Evolutionary conservation across 768 basidiomycete genomes (phyloP).

Genomic region (Naganishia onofrii): DNA sequence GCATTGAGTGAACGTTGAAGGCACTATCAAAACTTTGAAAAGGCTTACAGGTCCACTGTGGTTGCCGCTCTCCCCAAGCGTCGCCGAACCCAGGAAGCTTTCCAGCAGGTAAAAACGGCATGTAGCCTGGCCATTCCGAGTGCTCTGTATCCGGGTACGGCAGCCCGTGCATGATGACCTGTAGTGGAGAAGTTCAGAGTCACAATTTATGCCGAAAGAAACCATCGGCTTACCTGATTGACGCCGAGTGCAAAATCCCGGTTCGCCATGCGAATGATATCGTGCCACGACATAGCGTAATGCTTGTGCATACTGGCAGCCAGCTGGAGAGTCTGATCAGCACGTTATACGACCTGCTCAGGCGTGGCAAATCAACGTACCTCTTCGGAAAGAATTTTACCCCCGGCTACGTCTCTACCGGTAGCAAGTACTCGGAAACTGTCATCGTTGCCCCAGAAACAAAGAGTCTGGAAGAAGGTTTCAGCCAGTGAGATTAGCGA

Average conservation of each 20-base stretch:
- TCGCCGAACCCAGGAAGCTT: constrained; percentile 12
- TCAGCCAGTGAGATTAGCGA: neutral
- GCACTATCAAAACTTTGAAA: neutral
- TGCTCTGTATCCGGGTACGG: neutral
- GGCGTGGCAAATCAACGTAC: neutral
- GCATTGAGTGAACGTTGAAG: neutral
- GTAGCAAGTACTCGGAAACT: constrained; percentile 12
- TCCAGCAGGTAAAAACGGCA: constrained; percentile 3
- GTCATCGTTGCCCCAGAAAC: constrained; percentile 8
- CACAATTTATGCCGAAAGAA: too few species aligned
- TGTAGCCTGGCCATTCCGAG: constrained; percentile 24
- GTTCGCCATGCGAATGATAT: constrained; percentile 1
- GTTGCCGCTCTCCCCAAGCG: constrained; percentile 12
- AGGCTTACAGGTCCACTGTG: constrained; percentile 11
- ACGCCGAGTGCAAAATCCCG: constrained; percentile 17
- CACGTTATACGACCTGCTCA: neutral
- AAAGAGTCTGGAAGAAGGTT: neutral
- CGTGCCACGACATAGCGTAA: constrained; percentile 4
- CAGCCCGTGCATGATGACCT: constrained; percentile 20
- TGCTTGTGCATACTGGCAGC: constrained; percentile 10
- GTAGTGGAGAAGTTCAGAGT: neutral
- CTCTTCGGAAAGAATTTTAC: constrained; percentile 6
- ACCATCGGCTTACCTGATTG: constrained; percentile 10
- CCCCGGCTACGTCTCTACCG: constrained; percentile 3
- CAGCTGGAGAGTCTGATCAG: neutral